Evolutionary conservation across 768 basidiomycete species (phyloP).

Genomic region (Mrakia hoshinonis): DNA sequence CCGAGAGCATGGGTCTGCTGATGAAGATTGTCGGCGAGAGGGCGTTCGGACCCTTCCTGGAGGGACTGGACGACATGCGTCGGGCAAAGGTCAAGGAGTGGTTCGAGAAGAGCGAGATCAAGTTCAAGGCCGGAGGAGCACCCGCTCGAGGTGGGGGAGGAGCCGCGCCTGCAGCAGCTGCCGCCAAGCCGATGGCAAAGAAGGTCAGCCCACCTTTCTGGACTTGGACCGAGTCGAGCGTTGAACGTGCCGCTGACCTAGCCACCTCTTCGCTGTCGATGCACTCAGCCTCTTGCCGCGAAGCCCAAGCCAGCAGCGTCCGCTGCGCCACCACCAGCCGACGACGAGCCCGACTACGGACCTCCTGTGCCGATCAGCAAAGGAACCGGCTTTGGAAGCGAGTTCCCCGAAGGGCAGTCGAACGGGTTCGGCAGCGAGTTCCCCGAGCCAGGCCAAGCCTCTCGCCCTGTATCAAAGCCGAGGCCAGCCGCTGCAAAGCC

Average conservation of each 20-base stretch:
- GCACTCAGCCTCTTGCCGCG: conserved; percentile 14
- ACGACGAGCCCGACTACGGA: background rate
- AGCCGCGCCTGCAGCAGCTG: conserved; percentile 37
- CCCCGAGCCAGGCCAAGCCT: conserved; percentile 6
- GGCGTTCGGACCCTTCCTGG: conserved; percentile 75
- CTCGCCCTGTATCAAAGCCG: background rate
- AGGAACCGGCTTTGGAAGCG: conserved; percentile 23
- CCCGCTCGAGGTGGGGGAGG: conserved; percentile 34
- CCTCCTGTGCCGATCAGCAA: conserved; percentile 14
- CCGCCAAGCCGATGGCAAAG: conserved; percentile 37
- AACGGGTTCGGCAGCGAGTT: conserved; percentile 25
- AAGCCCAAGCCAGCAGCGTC: conserved; percentile 10
- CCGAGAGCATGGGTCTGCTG: conserved; percentile 71
- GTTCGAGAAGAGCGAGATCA: conserved; percentile 82
- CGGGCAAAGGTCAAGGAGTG: conserved; percentile 91
- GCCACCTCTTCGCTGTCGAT: background rate
- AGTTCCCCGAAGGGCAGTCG: conserved; percentile 7
- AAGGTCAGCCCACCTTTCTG: conserved; percentile 4
- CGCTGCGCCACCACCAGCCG: background rate
- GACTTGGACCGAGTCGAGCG: background rate
- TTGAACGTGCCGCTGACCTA: background rate
- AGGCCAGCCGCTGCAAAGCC: conserved; percentile 12
- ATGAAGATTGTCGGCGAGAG: conserved; percentile 98
- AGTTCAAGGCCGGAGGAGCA: conserved; percentile 61
- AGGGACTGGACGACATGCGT: conserved; percentile 72